phyloP scores from a whole-genome alignment of 192 early-diverging fungal genomes.

The Coemansia nantahalensis region DNA sequence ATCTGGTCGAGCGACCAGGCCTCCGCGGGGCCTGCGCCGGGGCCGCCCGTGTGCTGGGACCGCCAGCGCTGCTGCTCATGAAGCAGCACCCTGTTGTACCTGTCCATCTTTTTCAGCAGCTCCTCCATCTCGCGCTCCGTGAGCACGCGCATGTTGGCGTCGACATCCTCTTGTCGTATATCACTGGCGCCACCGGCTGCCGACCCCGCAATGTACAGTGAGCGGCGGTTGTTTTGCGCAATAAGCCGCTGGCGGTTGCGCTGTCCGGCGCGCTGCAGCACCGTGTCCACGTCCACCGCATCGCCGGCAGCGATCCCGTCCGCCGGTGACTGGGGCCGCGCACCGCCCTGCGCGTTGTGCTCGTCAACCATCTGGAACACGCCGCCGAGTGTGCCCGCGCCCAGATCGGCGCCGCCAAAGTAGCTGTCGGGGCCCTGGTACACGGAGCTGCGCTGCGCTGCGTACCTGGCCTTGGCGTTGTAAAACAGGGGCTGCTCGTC shows the following conservation, averaged over 20 bases:
- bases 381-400: conserved; percentile 5
- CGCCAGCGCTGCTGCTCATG: conserved; percentile 35
- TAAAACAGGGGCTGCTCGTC: conserved; percentile 43
- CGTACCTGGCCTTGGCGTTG: conserved; percentile 43
- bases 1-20: conserved; percentile 33
- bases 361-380: conserved; percentile 19
- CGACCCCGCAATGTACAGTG: conserved; percentile 33
- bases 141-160: conserved; percentile 50
- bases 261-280: conserved; percentile 29
- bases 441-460: conserved; percentile 45
- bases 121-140: conserved; percentile 38
- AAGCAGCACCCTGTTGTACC: conserved; percentile 50
- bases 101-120: conserved; percentile 42
- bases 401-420: conserved; percentile 3
- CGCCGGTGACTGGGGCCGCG: not conserved
- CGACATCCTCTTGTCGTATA: conserved; percentile 39
- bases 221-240: conserved; percentile 51
- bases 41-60: not conserved
- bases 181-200: not conserved
- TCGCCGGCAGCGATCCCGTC: not conserved
- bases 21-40: conserved; percentile 3
- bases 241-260: conserved; percentile 41
- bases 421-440: conserved; percentile 39
- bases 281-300: conserved; percentile 30
- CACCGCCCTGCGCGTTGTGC: conserved; percentile 2